phyloP scores from a whole-genome alignment of 2,329 filamentous ascomycete species.

The Aspergillus chevalieri region DNA sequence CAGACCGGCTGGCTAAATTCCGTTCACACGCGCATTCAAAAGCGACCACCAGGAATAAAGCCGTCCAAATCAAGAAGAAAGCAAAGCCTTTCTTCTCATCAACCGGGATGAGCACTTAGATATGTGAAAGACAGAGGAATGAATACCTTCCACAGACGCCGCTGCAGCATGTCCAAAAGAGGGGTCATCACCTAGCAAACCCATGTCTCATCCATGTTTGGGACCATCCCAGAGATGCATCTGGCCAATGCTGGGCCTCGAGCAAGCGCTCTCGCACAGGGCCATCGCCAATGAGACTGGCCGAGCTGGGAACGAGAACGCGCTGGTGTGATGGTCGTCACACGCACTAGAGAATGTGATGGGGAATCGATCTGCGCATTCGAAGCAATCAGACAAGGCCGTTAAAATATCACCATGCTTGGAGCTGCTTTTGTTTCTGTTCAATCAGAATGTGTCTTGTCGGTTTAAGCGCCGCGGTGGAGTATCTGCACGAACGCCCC shows the following conservation, averaged over 20 bases:
- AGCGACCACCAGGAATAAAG: too few species aligned
- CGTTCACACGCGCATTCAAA: conserved; percentile 17
- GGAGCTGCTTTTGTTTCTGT: too few species aligned
- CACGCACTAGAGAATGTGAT: conserved; percentile 30
- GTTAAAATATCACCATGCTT: too few species aligned
- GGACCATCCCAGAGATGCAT: conserved; percentile 24
- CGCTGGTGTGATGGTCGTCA: conserved; percentile 23
- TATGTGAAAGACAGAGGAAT: too few species aligned
- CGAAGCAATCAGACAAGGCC: background rate
- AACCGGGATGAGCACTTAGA: too few species aligned
- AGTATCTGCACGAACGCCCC: background rate
- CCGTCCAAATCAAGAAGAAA: conserved; percentile 9
- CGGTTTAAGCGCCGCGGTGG: conserved; percentile 5
- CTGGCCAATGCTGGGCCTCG: conserved; percentile 28
- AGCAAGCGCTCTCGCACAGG: conserved; percentile 28
- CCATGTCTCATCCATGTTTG: conserved; percentile 13
- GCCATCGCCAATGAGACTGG: conserved; percentile 23
- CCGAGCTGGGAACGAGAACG: conserved; percentile 4
- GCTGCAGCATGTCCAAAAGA: too few species aligned
- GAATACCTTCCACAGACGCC: too few species aligned
- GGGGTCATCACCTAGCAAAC: too few species aligned
- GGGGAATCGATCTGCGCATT: conserved; percentile 24
- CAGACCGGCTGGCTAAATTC: conserved; percentile 35
- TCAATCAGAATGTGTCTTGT: background rate
- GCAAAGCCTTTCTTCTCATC: background rate